A percentile compares a stretch with the other conserved stretches of the same genome.
These are phyloP conservation scores for Mycena sp. DNA, from an alignment of 1,284 basidiomycete genomes.

Conservation along the genomic window DNA sequence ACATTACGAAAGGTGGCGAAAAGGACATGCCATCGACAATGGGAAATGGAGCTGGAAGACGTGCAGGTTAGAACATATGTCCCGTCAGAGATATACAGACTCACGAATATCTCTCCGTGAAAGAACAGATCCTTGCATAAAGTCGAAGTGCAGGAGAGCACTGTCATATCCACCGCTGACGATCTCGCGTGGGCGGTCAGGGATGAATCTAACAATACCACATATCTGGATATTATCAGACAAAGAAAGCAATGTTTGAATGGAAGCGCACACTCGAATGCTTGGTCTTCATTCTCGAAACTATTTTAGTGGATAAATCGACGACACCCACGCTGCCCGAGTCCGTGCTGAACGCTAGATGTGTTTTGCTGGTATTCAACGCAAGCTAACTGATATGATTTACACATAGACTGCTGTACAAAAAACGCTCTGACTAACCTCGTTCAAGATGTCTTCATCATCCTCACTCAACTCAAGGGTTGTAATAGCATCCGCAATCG, in stretches of 20 bases:
- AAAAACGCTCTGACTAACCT: constrained; percentile 44
- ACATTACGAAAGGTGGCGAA: constrained; percentile 78
- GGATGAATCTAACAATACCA: constrained; percentile 72
- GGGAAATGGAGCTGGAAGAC: constrained; percentile 48
- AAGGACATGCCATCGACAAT: constrained; percentile 60
- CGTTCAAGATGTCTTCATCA: constrained; percentile 71
- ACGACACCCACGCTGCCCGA: constrained; percentile 72
- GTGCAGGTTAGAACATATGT: not conserved
- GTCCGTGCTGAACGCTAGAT: constrained; percentile 76
- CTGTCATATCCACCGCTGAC: constrained; percentile 83
- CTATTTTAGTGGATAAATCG: constrained; percentile 57
- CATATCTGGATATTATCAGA: constrained; percentile 61
- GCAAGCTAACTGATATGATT: constrained; percentile 64
- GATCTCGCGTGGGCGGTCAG: constrained; percentile 72
- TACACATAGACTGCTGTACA: not conserved
- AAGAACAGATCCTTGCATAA: constrained; percentile 61
- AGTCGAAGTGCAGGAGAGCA: constrained; percentile 73
- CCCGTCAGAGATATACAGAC: constrained; percentile 31
- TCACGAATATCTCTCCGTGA: constrained; percentile 69
- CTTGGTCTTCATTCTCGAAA: constrained; percentile 65
- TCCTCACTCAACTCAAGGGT: constrained; percentile 56
- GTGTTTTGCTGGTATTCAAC: constrained; percentile 64
- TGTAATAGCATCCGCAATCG: constrained; percentile 55
- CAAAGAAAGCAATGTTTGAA: constrained; percentile 16
- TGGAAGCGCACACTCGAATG: constrained; percentile 68